Conservation (phyloP, 495 filamentous ascomycete genomes). For the Jackrogersella multiformis region DNA sequence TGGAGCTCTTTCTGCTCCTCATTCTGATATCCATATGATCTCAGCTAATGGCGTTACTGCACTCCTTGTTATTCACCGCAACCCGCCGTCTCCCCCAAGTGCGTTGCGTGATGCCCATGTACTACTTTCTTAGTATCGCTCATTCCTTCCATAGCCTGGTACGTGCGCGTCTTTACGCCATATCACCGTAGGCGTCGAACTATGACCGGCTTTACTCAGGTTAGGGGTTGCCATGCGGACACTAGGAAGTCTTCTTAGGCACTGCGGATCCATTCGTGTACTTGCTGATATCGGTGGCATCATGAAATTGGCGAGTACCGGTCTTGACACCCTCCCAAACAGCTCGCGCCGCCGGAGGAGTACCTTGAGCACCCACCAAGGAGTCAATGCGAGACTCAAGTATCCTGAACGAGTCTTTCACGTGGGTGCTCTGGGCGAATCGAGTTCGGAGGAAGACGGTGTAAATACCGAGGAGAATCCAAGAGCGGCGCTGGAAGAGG, state of each 20-base stretch:
- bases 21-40: slow-evolving; percentile 17
- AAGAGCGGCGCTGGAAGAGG: slow-evolving; percentile 87
- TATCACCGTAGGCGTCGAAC: slow-evolving; percentile 35
- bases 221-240: slow-evolving; percentile 1
- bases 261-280: slow-evolving; percentile 67
- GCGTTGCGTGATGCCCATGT: neutral
- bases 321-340: slow-evolving; percentile 86
- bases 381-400: slow-evolving; percentile 80
- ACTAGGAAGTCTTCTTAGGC: slow-evolving; percentile 62
- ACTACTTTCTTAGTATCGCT: slow-evolving; percentile 6
- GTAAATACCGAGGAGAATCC: slow-evolving; percentile 86
- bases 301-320: slow-evolving; percentile 73
- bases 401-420: slow-evolving; percentile 79
- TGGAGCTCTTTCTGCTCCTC: slow-evolving; percentile 17
- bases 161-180: slow-evolving; percentile 22
- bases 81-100: neutral
- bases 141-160: slow-evolving; percentile 10
- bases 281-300: slow-evolving; percentile 78
- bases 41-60: slow-evolving; percentile 5
- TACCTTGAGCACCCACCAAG: slow-evolving; percentile 82
- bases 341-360: slow-evolving; percentile 82
- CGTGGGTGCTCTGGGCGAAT: slow-evolving; percentile 89
- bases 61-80: slow-evolving; percentile 8
- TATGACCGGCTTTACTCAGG: slow-evolving; percentile 10
- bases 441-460: slow-evolving; percentile 90